phyloP scores from a whole-genome alignment of 2,329 filamentous ascomycete species.

The Celoporthe dispersa region DNA sequence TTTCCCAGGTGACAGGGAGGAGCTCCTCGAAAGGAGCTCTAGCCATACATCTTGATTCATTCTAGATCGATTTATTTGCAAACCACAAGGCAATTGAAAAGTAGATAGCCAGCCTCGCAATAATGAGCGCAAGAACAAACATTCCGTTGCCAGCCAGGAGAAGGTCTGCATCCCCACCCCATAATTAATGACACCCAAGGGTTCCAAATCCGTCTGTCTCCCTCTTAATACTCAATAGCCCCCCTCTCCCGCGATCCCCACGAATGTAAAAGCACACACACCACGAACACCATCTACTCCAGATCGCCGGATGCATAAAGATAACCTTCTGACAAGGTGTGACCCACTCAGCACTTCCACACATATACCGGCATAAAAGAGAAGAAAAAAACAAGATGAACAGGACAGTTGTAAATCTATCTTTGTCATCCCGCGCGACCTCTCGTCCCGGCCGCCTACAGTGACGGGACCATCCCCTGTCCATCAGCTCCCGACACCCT shows the following conservation, averaged over 20 bases:
- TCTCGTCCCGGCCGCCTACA: neutral
- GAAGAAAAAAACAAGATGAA: neutral
- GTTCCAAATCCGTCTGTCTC: too few relatives aligned
- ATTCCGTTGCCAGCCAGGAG: too few relatives aligned
- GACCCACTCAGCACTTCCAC: neutral
- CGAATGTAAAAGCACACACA: neutral
- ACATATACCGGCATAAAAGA: neutral
- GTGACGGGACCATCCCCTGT: neutral
- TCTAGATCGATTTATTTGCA: too few relatives aligned
- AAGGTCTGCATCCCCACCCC: too few relatives aligned
- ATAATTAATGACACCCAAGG: too few relatives aligned
- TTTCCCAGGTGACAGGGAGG: neutral
- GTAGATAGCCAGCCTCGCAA: too few relatives aligned
- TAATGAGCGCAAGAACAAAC: too few relatives aligned
- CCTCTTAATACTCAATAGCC: too few relatives aligned
- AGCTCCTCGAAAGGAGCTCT: neutral
- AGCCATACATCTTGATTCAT: too few relatives aligned
- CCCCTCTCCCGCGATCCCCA: neutral
- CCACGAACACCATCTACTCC: neutral
- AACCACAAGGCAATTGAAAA: neutral
- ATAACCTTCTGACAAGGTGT: constrained; percentile 2
- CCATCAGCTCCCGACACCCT: neutral
- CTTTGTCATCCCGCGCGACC: constrained; percentile 4
- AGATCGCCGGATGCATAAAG: constrained; percentile 1
- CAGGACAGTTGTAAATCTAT: neutral